A percentile compares a stretch with the other conserved stretches of the same genome.
Conservation (phyloP, 352 stramenopile genomes). For the Chrysophaeum taylorii region DNA sequence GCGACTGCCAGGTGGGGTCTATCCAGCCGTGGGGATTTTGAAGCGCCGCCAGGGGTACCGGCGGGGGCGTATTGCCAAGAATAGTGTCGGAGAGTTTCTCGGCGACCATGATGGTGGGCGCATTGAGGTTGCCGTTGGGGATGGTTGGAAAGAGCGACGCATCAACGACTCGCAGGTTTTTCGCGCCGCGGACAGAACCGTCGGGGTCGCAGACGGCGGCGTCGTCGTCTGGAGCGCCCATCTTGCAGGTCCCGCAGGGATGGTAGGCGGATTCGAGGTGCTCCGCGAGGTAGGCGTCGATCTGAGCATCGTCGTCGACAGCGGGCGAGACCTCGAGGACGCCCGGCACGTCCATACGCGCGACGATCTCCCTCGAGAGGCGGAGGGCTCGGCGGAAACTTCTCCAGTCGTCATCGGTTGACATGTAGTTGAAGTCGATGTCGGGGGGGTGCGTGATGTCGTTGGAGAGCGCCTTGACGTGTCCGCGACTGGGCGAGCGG, state of each 20-base stretch:
- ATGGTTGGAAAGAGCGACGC: constrained; percentile 87
- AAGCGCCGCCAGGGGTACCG: too few species aligned
- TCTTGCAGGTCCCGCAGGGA: constrained; percentile 43
- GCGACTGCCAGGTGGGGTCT: constrained; percentile 39
- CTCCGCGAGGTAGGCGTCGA: constrained; percentile 44
- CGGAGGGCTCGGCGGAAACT: constrained; percentile 17
- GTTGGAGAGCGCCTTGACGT: neutral
- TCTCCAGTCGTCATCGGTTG: constrained; percentile 20
- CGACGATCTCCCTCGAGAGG: constrained; percentile 20
- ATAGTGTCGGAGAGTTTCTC: constrained; percentile 85
- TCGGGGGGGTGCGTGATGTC: neutral
- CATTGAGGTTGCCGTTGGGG: constrained; percentile 78
- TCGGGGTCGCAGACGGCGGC: constrained; percentile 22
- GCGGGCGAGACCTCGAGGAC: constrained; percentile 23
- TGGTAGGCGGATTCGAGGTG: constrained; percentile 44
- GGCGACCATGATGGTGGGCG: constrained; percentile 81
- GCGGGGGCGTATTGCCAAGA: too few species aligned
- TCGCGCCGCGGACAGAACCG: constrained; percentile 19
- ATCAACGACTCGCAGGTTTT: constrained; percentile 70
- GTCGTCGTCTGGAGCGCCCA: constrained; percentile 37
- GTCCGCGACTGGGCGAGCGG: neutral
- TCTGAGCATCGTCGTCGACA: constrained; percentile 33
- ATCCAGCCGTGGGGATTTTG: too few species aligned
- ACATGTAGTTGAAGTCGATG: neutral
- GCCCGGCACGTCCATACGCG: constrained; percentile 22